Percentiles rank a stretch among this genome's conserved stretches.
phyloP scores from a whole-genome alignment of 371 early-diverging fungal genomes.

The Actinomucor elegans region DNA sequence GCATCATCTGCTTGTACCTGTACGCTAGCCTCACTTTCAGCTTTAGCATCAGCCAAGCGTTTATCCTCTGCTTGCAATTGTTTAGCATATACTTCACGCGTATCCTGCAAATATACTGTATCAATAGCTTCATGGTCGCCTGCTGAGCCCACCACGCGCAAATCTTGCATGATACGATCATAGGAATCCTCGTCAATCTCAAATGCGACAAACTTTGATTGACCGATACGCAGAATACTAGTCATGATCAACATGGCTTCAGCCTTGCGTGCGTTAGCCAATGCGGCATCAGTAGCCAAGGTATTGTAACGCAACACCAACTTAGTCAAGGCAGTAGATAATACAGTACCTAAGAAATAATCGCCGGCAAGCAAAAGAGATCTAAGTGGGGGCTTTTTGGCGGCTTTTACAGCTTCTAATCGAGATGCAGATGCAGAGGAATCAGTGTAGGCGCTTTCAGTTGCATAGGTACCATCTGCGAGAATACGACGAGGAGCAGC shows the following conservation, averaged over 20 bases:
- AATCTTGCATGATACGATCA: constrained; percentile 88
- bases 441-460: constrained; percentile 83
- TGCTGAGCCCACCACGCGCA: constrained; percentile 75
- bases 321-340: constrained; percentile 89
- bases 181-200: constrained; percentile 96
- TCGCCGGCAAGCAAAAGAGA: constrained; percentile 89
- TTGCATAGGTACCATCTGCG: constrained; percentile 97
- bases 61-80: constrained; percentile 75
- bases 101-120: constrained; percentile 76
- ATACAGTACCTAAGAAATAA: constrained; percentile 86
- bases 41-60: constrained; percentile 56
- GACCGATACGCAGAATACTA: constrained; percentile 90
- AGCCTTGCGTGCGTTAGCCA: constrained; percentile 76
- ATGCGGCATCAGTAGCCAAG: constrained; percentile 42
- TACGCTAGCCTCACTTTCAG: constrained; percentile 62
- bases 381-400: constrained; percentile 76
- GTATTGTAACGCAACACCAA: constrained; percentile 77
- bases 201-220: constrained; percentile 76
- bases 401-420: constrained; percentile 65
- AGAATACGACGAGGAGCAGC: constrained; percentile 77
- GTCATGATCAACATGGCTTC: constrained; percentile 98
- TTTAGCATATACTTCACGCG: constrained; percentile 78
- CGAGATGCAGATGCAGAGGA: constrained; percentile 42
- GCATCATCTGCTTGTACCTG: constrained; percentile 87
- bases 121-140: constrained; percentile 54